phyloP scores from a whole-genome alignment of 768 basidiomycete genomes.

The Austroboletus eburneus region DNA sequence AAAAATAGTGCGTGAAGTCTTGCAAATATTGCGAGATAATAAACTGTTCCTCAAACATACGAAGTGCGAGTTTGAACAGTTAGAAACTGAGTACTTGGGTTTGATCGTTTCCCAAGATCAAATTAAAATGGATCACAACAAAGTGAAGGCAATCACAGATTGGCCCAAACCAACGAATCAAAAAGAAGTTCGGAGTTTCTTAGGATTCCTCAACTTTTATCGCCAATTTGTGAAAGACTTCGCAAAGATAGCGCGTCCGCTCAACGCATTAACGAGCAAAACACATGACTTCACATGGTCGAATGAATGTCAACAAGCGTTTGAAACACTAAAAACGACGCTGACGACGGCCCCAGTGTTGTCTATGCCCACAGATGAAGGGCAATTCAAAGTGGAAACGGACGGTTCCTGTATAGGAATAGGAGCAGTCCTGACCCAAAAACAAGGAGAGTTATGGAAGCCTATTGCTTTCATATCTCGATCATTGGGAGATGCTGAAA shows the following conservation, averaged over 20 bases:
- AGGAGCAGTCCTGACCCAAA: no score
- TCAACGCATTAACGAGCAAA: not conserved
- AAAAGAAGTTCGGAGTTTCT: not conserved
- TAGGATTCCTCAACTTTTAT: not conserved
- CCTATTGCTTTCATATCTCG: no score
- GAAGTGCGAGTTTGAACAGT: not conserved
- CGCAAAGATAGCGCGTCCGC: not conserved
- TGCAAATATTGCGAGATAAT: not conserved
- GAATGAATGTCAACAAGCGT: no score
- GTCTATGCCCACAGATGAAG: no score
- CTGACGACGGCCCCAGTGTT: no score
- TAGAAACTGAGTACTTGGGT: not conserved
- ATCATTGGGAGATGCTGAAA: no score
- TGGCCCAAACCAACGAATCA: no score
- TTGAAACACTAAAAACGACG: no score
- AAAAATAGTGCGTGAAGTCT: not conserved
- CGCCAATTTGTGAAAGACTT: not conserved
- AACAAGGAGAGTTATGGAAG: no score
- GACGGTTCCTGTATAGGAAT: no score
- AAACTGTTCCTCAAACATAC: constrained; percentile 1
- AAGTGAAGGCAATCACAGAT: not conserved
- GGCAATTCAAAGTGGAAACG: no score
- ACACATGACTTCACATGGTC: no score
- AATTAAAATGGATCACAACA: not conserved
- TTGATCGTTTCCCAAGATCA: not conserved